Conservation (phyloP, 306 rosid genomes). For the Fragaria nilgerrensis region DNA sequence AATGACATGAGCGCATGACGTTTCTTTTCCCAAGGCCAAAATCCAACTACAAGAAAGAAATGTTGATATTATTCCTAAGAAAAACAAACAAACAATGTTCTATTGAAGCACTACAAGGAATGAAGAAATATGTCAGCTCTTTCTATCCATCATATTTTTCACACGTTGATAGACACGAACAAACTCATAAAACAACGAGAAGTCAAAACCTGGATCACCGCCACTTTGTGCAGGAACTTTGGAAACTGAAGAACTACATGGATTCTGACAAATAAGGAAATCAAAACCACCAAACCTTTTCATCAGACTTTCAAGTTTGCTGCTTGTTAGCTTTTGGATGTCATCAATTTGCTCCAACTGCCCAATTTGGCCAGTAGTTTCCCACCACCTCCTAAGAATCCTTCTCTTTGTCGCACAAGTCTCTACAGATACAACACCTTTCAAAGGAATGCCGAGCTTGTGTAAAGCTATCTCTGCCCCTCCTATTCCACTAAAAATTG, state of each 20-base stretch:
- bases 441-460: slow-evolving; percentile 55
- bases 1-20: neutral
- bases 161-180: neutral
- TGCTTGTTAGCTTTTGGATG: slow-evolving; percentile 59
- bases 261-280: slow-evolving; percentile 69
- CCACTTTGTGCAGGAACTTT: slow-evolving; percentile 22
- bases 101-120: neutral
- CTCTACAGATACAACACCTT: slow-evolving; percentile 73
- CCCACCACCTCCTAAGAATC: slow-evolving; percentile 86
- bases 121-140: neutral
- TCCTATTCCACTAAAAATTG: slow-evolving; percentile 72
- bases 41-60: neutral
- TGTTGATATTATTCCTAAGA: neutral
- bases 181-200: slow-evolving; percentile 28
- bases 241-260: slow-evolving; percentile 38
- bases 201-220: slow-evolving; percentile 47
- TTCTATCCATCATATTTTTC: slow-evolving; percentile 39
- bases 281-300: slow-evolving; percentile 66
- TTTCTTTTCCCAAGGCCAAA: neutral
- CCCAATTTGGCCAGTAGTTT: slow-evolving; percentile 56
- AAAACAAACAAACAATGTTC: neutral
- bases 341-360: slow-evolving; percentile 71
- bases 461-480: slow-evolving; percentile 86
- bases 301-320: slow-evolving; percentile 46
- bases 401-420: slow-evolving; percentile 56